Evolutionary conservation across 129 eudicot species (phyloP).

Genomic region (Glebionis coronaria): DNA sequence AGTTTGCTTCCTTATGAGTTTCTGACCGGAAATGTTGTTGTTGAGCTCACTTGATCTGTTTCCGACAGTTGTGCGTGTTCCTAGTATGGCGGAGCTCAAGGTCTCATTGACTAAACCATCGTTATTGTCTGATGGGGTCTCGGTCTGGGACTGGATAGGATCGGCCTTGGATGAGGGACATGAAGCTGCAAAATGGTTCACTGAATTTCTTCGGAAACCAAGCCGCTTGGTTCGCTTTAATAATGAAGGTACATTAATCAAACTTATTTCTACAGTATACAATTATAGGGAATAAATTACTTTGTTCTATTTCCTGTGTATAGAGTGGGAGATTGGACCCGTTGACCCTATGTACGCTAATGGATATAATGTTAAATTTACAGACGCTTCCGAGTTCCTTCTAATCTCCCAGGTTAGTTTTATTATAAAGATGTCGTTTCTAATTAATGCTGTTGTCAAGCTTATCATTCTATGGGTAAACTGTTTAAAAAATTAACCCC

Average conservation of each 20-base stretch:
- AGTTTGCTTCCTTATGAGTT: too few relatives aligned
- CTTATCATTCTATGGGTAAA: neutral
- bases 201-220: constrained; percentile 62
- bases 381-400: constrained; percentile 67
- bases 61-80: constrained; percentile 57
- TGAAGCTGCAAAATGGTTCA: constrained; percentile 80
- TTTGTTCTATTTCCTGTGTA: too few relatives aligned
- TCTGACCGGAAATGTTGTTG: neutral
- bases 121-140: constrained; percentile 49
- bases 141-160: constrained; percentile 96
- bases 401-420: constrained; percentile 62
- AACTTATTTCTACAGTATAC: neutral
- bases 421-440: neutral
- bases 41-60: constrained; percentile 10
- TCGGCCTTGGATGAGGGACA: constrained; percentile 86
- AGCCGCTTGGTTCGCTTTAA: constrained; percentile 79
- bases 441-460: neutral
- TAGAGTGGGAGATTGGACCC: constrained; percentile 34
- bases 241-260: constrained; percentile 49
- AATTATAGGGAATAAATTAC: too few relatives aligned
- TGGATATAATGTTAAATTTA: constrained; percentile 68
- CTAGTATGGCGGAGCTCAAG: constrained; percentile 72
- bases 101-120: constrained; percentile 56
- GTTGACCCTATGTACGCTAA: constrained; percentile 62
- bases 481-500: neutral